Base-by-base conservation (phyloP, 257 asterid species). In the Fraxinus quadrangulata region DNA sequence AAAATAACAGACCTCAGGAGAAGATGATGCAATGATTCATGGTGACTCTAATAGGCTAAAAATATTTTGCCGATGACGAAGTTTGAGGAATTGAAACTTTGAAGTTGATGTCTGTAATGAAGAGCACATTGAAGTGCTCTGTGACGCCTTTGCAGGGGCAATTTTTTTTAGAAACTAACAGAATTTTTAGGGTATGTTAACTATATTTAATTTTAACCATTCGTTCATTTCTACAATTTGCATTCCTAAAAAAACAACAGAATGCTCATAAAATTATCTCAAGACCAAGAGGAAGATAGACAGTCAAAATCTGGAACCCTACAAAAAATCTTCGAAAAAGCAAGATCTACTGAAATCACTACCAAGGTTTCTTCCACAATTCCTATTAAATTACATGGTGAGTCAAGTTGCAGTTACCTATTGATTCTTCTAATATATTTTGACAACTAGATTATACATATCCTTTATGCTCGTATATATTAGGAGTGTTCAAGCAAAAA, bases 361-460 rank as follows among this genome's bases (percentile, higher is more conserved):
- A 26, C 13, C 19, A 34, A 30, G 17, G 19, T 59, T 47, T 59
- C 45, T 21, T 23, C 11, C 24, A 12, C 63, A 74, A 47, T n/a
- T 79, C 71, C 24, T 34, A 66, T 33, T 40, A 19, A 54, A 73
- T 73, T 26, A 51, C 47, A 61, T 26, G 37, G 31, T 31, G 21
- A 61, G 23, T 66, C 39, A 31, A 54, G 54, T 51, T 63, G 36
- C 39, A 72, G 54, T 36, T 51, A 37, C 67, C 47, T 24, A 49
- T 19, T 19, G 54, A 45, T n/a, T 54, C 63, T 17, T 54, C 63
- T 19, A 54, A 54, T 54, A 19, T 54, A 54, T 54, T 47, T 39
- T 47, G 6, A 49, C 14, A 39, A n/a, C 17, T 12, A 63, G 47
- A 59, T 23, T 28, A 37, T 40, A 61, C 14, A 47, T 21, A 45